Evolutionary conservation across 805 yeast genomes (phyloP), one percentile per base, ranked within the genome.

Genomic region (Nematodospora valgi): DNA sequence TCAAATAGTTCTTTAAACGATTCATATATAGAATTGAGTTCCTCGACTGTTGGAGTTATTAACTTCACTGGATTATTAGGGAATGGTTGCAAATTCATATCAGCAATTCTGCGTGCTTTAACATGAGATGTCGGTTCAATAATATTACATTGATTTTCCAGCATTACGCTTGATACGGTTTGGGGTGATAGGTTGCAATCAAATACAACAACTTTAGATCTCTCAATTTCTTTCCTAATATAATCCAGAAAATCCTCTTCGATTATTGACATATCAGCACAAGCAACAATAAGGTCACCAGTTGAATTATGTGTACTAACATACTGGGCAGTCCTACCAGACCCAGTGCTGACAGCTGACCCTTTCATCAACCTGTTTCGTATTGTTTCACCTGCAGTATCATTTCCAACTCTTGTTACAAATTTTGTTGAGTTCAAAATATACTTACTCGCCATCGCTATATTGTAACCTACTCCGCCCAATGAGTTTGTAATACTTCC

Each of bases 401-500:
- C 91, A n/a, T 67, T 49, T 2, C 86, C 87, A 5, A 86, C 65
- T 4, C 72, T 66, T 0, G 88, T 76, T 0, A 86, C 56, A 21
- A 86, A 65, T 15, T 72, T 59, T 1, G 62, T 45, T 13, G 37
- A 37, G n/a, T 22, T 20, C 37, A 34, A 14, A 23, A 31, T 14
- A 40, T 66, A 72, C 13, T 57, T 49, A 3, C 82, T 65, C 0
- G 93, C 91, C n/a, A 74, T 49, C 0, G 86, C 79, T 11, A 87
- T 79, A 48, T 88, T 87, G 53, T 74, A 80, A 0, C 87, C 96
- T 2, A 87, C 95, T 1, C 96, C 96, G 1, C 96, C 96, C 6
- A 86, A 53, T 0, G 82, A 66, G 2, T 79, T 68, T 1, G 56
- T 47, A 5, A 76, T 68, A 0, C 48, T 51, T 0, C 93, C 88